Evolutionary conservation across 2,329 filamentous ascomycete genomes (phyloP).

Genomic region (Bimuria novae-zelandiae): DNA sequence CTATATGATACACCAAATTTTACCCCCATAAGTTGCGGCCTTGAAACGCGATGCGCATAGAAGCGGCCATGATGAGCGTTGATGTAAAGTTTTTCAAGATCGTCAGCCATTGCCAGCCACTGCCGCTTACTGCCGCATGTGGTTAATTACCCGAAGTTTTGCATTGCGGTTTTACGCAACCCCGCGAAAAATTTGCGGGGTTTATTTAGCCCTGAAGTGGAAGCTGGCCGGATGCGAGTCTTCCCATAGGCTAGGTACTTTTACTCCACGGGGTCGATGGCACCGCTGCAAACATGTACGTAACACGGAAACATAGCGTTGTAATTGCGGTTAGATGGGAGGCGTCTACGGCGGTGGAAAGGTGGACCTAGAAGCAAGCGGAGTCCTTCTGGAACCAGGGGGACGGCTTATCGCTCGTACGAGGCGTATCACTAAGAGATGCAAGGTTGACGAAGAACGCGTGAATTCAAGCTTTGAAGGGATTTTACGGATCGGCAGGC

Average conservation of each 20-base stretch:
- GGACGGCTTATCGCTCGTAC: too few species aligned
- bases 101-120: background rate
- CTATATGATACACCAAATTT: background rate
- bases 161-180: background rate
- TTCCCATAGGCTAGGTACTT: background rate
- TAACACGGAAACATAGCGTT: background rate
- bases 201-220: background rate
- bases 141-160: background rate
- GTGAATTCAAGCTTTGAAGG: too few species aligned
- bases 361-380: background rate
- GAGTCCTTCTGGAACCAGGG: background rate
- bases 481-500: too few species aligned
- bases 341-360: background rate
- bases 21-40: background rate
- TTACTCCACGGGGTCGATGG: background rate
- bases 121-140: too few species aligned
- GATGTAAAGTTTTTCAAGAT: background rate
- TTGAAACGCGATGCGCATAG: background rate
- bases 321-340: background rate
- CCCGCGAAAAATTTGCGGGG: constrained; percentile 2
- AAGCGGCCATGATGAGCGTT: background rate
- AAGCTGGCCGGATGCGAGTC: background rate
- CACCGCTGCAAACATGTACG: background rate
- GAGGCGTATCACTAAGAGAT: too few species aligned
- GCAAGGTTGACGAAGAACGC: too few species aligned